Base-by-base conservation (phyloP, 495 filamentous ascomycete genomes). In the Extremus antarcticus region DNA sequence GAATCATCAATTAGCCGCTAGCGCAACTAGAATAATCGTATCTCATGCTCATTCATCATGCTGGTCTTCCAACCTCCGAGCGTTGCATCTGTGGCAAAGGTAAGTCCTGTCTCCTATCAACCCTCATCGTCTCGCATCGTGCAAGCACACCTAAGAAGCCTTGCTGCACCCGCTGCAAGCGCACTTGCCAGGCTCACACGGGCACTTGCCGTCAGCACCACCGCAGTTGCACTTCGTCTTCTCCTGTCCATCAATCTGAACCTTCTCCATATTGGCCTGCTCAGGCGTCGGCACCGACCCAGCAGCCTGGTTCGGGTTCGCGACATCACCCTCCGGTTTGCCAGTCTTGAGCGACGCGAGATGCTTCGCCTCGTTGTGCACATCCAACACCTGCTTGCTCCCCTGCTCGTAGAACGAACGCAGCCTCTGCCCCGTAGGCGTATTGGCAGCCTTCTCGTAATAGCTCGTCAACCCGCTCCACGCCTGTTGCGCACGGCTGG, bases 361-460 rank as follows among this genome's bases (percentile, higher is more conserved):
- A 58, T 91, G 82, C 47, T 80, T 76, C 1, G 92, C 92, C 76
- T 98, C 92, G 49, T 71, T 78, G 68, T 97, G 91, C 52, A 98
- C 91, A 61, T 98, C 92, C 48, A 87, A 75, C 11, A 95, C 86
- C 74, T 94, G 88, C 71, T 88, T 87, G 66, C 82, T 79, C 53
- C 83, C 77, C 54, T 84, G 74, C 9, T 79, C 76, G 70, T 98
- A 97, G 73, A 98, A 97, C 46, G 81, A 73, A 24, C 87, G 84
- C 32, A 98, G 71, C 68, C 83, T 86, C 73, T 87, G 80, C 56
- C 92, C 92, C 1, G 88, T 88, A 9, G 90, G 87, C 1, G 88
- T 91, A 57, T 76, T 81, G 21, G 84, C 73, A 0, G 90, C 90
- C 76, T 92, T 90, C 74, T 96, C 90, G 65, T 94, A 98, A 77